Conservation (phyloP, 306 rosid species). For the Prunus mira region DNA sequence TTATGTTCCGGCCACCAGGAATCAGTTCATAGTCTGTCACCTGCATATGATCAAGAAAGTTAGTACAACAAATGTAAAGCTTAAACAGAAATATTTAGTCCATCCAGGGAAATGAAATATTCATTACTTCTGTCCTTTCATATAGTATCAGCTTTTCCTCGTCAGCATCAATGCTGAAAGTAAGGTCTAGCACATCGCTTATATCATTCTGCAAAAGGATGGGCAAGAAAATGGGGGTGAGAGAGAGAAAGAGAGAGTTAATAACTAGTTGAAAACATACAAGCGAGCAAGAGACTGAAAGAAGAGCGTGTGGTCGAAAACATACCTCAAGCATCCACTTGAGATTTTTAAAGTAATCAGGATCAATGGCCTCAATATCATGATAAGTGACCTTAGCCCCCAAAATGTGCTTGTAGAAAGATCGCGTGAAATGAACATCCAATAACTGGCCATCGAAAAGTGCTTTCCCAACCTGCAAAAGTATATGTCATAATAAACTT, state of each 20-base stretch:
- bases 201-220: constrained; percentile 66
- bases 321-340: constrained; percentile 98
- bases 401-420: constrained; percentile 91
- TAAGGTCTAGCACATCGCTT: constrained; percentile 77
- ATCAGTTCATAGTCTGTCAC: constrained; percentile 93
- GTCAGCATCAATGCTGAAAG: constrained; percentile 98
- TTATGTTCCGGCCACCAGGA: constrained; percentile 90
- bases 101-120: background rate
- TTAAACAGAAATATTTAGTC: background rate
- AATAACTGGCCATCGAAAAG: constrained; percentile 89
- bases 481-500: constrained; percentile 20
- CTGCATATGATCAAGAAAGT: constrained; percentile 40
- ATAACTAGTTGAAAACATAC: background rate
- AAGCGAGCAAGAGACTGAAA: background rate
- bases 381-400: constrained; percentile 93
- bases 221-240: background rate
- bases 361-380: constrained; percentile 98
- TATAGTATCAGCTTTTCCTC: constrained; percentile 88
- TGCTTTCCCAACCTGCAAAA: constrained; percentile 90
- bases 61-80: background rate
- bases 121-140: constrained; percentile 80
- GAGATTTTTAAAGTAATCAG: constrained; percentile 76
- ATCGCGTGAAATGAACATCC: constrained; percentile 97
- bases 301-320: background rate
- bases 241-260: background rate